phyloP scores from a whole-genome alignment of 768 basidiomycete species.

The Russula abietina region DNA sequence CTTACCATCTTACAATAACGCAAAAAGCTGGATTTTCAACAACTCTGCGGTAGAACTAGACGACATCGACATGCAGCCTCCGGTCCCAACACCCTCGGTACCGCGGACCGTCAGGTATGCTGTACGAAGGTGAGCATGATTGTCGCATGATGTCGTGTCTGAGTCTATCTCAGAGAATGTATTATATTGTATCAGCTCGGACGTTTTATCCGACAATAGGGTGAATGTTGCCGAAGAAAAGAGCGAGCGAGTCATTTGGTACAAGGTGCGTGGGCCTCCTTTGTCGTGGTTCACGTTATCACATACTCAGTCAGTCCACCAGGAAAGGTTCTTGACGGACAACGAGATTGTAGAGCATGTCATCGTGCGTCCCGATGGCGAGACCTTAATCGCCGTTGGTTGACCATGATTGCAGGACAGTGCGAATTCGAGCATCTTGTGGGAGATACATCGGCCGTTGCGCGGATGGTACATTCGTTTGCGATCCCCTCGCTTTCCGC shows the following conservation, averaged over 20 bases:
- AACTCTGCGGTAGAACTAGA: background rate
- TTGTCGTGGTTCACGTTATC: background rate
- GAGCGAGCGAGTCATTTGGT: conserved; percentile 59
- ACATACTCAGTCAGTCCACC: conserved; percentile 20
- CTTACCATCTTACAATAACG: too few relatives aligned
- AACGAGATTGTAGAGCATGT: conserved; percentile 72
- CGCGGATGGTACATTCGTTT: conserved; percentile 84
- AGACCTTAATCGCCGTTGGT: background rate
- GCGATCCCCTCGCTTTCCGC: conserved; percentile 64
- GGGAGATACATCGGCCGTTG: conserved; percentile 74
- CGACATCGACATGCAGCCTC: background rate
- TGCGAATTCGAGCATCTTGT: conserved; percentile 55
- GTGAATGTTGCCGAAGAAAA: conserved; percentile 57
- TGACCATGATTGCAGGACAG: conserved; percentile 45
- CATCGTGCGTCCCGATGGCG: conserved; percentile 44
- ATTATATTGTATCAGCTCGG: conserved; percentile 44
- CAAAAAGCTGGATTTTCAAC: background rate
- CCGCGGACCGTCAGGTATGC: conserved; percentile 7
- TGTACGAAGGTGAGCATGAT: conserved; percentile 12
- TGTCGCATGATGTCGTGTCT: background rate
- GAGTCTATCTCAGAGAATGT: background rate
- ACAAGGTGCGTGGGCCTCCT: conserved; percentile 46
- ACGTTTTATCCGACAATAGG: conserved; percentile 65
- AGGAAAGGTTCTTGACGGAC: conserved; percentile 72
- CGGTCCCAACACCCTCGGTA: background rate